Base-by-base conservation (phyloP, 2,329 filamentous ascomycete genomes). In the Fusarium pseudocircinatum region DNA sequence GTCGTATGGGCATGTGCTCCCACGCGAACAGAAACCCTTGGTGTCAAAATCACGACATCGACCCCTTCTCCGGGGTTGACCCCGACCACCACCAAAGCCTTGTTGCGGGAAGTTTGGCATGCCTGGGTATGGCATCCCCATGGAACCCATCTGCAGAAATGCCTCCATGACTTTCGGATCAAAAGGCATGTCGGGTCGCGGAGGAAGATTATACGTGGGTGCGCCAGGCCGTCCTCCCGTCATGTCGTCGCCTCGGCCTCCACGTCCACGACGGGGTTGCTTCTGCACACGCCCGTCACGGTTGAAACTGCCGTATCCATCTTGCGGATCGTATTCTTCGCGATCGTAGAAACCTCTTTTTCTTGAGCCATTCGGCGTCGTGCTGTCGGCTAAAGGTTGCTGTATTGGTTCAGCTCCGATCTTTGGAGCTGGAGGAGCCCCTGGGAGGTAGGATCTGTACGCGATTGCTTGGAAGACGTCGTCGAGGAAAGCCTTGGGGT, bases 11-110 rank as follows among this genome's bases (percentile, higher is more conserved):
- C 93, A 95, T 28, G 86, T 87, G 75, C 85, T 89, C 7, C 92
- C 92, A 43, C 90, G 84, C 11, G 90, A 87, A 78, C 93, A 95
- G 76, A 88, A 94, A 0, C 93, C 93, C 74, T 93, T 93, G 3
- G 84, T 88, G 65, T 94, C 92, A 75, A 93, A 94, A 79, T 94
- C 91, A 64, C 88, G 86, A 78, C 93, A 95, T 65, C 89, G 85
- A 63, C 85, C 81, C 70, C 82, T 84, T 54, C 80, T 83, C 63
- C 82, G 83, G 43, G 78, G 78, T 44, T 79, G 77, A 64, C 39
- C 72, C 60, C 63, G 73, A 18, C 60, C 67, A n/a, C 73, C 74
- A 22, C 67, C 69, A 32, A 75, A 72, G 26, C 81, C 76, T 18
- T 71, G 73, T 32, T 71, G 75, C 75, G 82, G 71, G 80, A 84